These are phyloP conservation scores for Dictyostelium citrinum DNA, from an alignment of 78 protist genomes.

Conservation along the genomic window DNA sequence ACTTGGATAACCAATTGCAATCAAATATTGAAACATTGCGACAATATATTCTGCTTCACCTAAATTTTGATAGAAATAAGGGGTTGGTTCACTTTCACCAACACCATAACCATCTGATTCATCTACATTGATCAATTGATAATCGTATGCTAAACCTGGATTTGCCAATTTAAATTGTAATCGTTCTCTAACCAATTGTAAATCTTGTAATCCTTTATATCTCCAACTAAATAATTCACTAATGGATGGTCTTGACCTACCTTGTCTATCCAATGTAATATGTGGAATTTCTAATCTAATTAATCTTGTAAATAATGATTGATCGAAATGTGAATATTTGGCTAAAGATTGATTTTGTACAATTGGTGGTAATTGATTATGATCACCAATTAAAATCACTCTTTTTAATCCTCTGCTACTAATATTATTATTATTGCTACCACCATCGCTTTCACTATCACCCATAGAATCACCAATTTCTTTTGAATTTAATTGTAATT, in stretches of 20 bases:
- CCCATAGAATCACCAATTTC: slow-evolving; percentile 91
- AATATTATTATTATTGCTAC: neutral
- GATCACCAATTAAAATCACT: slow-evolving; percentile 96
- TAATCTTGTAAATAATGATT: slow-evolving; percentile 84
- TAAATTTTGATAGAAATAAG: slow-evolving; percentile 93
- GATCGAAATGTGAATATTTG: slow-evolving; percentile 90
- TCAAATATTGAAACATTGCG: slow-evolving; percentile 94
- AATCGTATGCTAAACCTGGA: slow-evolving; percentile 85
- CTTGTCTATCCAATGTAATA: slow-evolving; percentile 86
- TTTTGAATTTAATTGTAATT: slow-evolving; percentile 89
- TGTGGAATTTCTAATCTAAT: slow-evolving; percentile 90
- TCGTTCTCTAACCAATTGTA: slow-evolving; percentile 40
- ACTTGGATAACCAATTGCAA: slow-evolving; percentile 92
- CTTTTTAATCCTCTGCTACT: slow-evolving; percentile 89
- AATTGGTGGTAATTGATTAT: slow-evolving; percentile 98
- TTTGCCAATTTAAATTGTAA: slow-evolving; percentile 69
- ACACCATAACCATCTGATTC: slow-evolving; percentile 78
- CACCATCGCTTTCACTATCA: neutral
- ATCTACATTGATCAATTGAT: slow-evolving; percentile 93
- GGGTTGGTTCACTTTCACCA: slow-evolving; percentile 89
- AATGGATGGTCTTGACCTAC: slow-evolving; percentile 87
- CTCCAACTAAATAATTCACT: slow-evolving; percentile 93
- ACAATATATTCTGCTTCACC: slow-evolving; percentile 97
- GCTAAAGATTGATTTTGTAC: slow-evolving; percentile 92
- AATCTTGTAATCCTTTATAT: slow-evolving; percentile 88